Evolutionary conservation across 768 basidiomycete genomes (phyloP), one percentile per base, ranked within the genome.

Genomic region (Russula dissimulans): DNA sequence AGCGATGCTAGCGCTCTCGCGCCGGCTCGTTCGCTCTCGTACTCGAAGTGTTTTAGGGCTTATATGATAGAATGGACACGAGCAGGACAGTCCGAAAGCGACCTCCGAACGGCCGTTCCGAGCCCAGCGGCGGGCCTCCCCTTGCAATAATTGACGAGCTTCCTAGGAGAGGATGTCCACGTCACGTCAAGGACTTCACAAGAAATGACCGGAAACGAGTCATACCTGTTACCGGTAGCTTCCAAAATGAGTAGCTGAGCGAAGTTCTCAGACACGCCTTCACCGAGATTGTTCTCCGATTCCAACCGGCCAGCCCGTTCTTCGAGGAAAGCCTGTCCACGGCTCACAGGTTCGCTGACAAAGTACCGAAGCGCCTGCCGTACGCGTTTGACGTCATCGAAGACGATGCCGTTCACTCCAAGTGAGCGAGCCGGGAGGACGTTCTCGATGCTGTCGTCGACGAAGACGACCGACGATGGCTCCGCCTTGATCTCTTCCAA

Each of bases 361-460:
- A 79, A 68, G 53, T 80, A 80, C 4, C 77, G 74, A 22, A 84
- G 74, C 0, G 74, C 68, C 8, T 78, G 78, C 32, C 73, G 72
- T 43, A 82, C 80, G 31, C 69, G 69, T 0, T 67, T 69, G 9
- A 69, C 66, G 32, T 74, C 67, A 52, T 81, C 77, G 47, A 80
- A 82, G 29, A 82, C 72, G 61, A 84, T 76, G 4, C 82, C 82
- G 43, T 77, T 72, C 49, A 84, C 71, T 9, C 83, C 83, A 9
- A 84, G 71, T 0, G 81, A 83, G 4, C 79, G 77, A 9, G 83
- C 82, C 2, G 80, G 75, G 8, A 82, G 65, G 5, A 85, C 79
- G 59, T 84, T 84, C 64, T 83, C 83, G 11, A 74, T 71, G 59
- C 81, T 80, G 71, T 84, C 83, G 54, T 85, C 83, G 11, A 85